Base-by-base conservation (phyloP, 1,284 basidiomycete species). In the Xerocomus nothofagi region DNA sequence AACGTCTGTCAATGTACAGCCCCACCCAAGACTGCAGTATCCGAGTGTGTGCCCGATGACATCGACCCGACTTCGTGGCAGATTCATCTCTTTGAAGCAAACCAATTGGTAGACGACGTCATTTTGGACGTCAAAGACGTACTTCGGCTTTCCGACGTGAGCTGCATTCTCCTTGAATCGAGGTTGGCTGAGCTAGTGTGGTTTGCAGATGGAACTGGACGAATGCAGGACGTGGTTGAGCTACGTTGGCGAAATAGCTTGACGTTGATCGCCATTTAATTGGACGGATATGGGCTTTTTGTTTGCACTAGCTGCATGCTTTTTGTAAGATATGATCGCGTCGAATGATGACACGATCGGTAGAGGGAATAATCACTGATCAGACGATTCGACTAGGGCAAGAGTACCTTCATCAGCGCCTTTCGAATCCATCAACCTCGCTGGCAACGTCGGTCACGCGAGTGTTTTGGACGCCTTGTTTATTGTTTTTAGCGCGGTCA, bases 51-150 rank as follows among this genome's bases (percentile, higher is more conserved):
- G 9, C 29, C 27, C 1, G 39, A 44, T 4, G 49, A 50, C 11
- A 37, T 47, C 21, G 55, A 59, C 37, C 37, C 44, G 24, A 47
- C 54, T 33, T 31, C 47, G 37, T 59, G 56, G 51, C 49, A 56
- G 45, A 57, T 58, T 46, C 49, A 62, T 41, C 52, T 59, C 29
- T 58, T 55, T 40, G 65, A 60, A 49, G 75, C 74, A 7, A 53
- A 56, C 47, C 60, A 62, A 39, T 66, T 67, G 23, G 66, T 71
- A 10, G 63, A 69, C 41, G 69, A 67, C 17, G 73, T 81, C 30
- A 58, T 75, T 47, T 57, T 70, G 47, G 80, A 82, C 47, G 62
- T 83, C 32, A 67, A 68, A 47, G 72, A 71, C 7, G 55, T 75
- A 21, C 56, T 81, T 42, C 68, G 63, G 15, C 54, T 78, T 30